Evolutionary conservation across 768 basidiomycete species (phyloP), one percentile per base, ranked within the genome.

Genomic region (Paxillus involutus): DNA sequence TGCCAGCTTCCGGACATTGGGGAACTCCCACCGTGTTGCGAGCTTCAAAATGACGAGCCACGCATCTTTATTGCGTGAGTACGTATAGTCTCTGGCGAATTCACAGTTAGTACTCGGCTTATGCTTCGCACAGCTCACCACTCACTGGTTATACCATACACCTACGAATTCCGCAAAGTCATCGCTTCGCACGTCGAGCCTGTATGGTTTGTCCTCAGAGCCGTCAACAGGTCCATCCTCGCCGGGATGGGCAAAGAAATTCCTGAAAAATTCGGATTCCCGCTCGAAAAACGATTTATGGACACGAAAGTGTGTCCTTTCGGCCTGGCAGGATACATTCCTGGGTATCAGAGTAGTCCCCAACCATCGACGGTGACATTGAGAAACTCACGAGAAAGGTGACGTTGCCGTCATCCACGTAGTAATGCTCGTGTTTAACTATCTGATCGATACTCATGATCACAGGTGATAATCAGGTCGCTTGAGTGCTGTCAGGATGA

Each of bases 211-310:
- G 0, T 60, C 65, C 16, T 80, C 80, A 0, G 62, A 63, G 9
- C 63, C 65, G 0, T 72, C 64, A 0, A 72, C 79, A 0, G 63
- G 64, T 26, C 6, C 26, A 0, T 59, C 61, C 1, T 60, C 47
- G 2, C 73, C 72, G 5, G 74, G 65, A 0, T 63, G 47, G 1
- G 61, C 61, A 2, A 82, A 66, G 29, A 72, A 60, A 0, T 63
- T 58, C 1, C 62, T 62, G 61, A 86, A 86, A 17, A 69, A 66
- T 0, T 58, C 33, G 0, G 85, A 87, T 44, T 89, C 85, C 0
- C 85, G 72, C 13, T 75, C 74, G 21, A 89, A 83, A 37, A 85
- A 86, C 4, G 78, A 79, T 0, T 74, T 72, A 53, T 88, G 85
- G 0, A 89, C 75, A 3, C 75, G 65, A 54, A 85, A 88, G 0